A percentile compares a stretch with the other conserved stretches of the same genome.
Evolutionary conservation across 1,139 yeast species (phyloP).

Genomic region (Suhomyces wounanorum): DNA sequence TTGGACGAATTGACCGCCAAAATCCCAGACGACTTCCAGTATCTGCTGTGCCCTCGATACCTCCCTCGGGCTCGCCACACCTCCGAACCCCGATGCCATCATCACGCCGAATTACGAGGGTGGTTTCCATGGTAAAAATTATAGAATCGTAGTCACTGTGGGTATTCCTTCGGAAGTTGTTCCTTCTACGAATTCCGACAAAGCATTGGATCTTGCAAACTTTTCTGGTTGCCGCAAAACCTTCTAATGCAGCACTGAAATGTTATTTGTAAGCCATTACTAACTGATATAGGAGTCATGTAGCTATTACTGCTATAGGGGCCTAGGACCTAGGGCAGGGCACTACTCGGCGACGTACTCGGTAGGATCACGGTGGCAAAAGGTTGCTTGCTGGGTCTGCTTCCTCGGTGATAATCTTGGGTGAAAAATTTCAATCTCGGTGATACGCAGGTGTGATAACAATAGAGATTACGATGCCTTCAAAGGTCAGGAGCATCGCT

Average conservation of each 20-base stretch:
- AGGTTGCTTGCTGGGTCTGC: background rate
- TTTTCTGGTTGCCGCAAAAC: too few relatives aligned
- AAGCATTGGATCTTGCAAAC: too few relatives aligned
- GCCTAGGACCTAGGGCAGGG: too few relatives aligned
- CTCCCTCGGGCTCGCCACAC: background rate
- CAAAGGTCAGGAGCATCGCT: background rate
- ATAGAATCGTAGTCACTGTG: background rate
- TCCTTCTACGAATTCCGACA: too few relatives aligned
- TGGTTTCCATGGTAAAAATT: background rate
- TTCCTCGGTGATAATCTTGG: background rate
- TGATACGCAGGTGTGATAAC: background rate
- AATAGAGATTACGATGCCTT: background rate
- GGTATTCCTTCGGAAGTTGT: background rate
- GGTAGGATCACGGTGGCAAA: background rate
- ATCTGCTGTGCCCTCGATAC: too few relatives aligned
- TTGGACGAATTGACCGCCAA: too few relatives aligned
- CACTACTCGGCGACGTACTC: background rate
- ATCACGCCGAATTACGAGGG: background rate
- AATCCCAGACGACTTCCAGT: too few relatives aligned
- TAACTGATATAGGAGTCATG: too few relatives aligned
- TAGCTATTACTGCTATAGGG: too few relatives aligned
- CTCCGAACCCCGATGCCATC: background rate
- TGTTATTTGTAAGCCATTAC: too few relatives aligned
- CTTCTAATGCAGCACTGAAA: too few relatives aligned
- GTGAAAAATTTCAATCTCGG: background rate